These are phyloP conservation scores for Coprinellus micaceus DNA, from an alignment of 768 basidiomycete genomes.

Conservation along the genomic window DNA sequence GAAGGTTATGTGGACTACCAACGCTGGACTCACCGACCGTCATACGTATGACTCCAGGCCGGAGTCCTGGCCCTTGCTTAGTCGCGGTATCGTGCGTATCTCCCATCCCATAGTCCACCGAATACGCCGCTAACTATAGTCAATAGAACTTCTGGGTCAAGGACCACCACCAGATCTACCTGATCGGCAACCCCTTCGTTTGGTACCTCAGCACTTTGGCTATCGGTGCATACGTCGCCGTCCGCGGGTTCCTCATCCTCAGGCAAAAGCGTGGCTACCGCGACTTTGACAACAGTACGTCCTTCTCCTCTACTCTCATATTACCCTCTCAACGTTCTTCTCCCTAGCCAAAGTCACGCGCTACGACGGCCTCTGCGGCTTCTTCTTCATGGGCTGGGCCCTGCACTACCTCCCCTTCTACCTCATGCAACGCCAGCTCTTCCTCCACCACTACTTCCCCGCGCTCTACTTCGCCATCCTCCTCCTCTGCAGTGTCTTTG, in stretches of 20 bases:
- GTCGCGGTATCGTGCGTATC: slow-evolving; percentile 83
- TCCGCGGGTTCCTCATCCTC: slow-evolving; percentile 78
- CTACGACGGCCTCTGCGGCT: slow-evolving; percentile 87
- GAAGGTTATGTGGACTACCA: slow-evolving; percentile 95
- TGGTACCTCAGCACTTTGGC: slow-evolving; percentile 86
- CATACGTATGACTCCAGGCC: slow-evolving; percentile 97
- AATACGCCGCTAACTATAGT: slow-evolving; percentile 4
- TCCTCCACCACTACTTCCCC: slow-evolving; percentile 97
- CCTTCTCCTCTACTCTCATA: not conserved
- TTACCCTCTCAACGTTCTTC: not conserved
- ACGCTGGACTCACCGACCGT: slow-evolving; percentile 91
- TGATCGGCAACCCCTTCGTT: slow-evolving; percentile 89
- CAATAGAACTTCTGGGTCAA: slow-evolving; percentile 96
- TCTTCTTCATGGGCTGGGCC: slow-evolving; percentile 89
- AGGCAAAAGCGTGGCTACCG: slow-evolving; percentile 87
- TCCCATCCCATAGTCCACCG: not conserved
- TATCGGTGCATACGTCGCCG: slow-evolving; percentile 59
- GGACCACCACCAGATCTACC: slow-evolving; percentile 92
- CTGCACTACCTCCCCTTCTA: slow-evolving; percentile 97
- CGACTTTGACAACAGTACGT: slow-evolving; percentile 90
- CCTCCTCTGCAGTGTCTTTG: slow-evolving; percentile 72
- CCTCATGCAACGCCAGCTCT: slow-evolving; percentile 95
- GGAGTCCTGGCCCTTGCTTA: slow-evolving; percentile 82
- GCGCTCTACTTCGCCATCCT: slow-evolving; percentile 93
- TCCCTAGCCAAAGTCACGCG: slow-evolving; percentile 78